A percentile compares a stretch with the other conserved stretches of the same genome.
These are phyloP conservation scores for Dioszegia crocea DNA, from an alignment of 768 basidiomycete species.

Conservation along the genomic window DNA sequence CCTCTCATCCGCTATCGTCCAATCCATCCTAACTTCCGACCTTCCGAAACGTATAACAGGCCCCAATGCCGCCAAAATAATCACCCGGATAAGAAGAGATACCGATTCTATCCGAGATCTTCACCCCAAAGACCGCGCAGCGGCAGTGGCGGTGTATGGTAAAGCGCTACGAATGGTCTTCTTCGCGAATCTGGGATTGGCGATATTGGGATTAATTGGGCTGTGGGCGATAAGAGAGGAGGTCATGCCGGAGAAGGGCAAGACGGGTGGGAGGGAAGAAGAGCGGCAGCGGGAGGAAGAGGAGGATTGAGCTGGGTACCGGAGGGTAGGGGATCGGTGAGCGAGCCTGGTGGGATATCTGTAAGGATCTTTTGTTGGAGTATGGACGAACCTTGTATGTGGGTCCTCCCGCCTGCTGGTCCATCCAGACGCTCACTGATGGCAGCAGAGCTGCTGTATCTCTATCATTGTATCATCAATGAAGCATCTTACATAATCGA, in stretches of 20 bases:
- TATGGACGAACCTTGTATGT: too few relatives aligned
- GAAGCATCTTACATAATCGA: too few relatives aligned
- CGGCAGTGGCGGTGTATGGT: constrained; percentile 39
- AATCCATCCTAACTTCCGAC: constrained; percentile 68
- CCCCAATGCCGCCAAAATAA: constrained; percentile 57
- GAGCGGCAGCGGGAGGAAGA: background rate
- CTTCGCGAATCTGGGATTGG: constrained; percentile 33
- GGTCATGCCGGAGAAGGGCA: constrained; percentile 23
- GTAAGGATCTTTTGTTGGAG: too few relatives aligned
- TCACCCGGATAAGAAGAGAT: constrained; percentile 44
- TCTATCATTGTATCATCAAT: too few relatives aligned
- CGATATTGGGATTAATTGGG: constrained; percentile 26
- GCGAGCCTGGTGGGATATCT: too few relatives aligned
- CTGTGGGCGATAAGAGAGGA: constrained; percentile 35
- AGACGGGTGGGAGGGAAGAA: background rate
- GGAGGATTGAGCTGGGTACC: too few relatives aligned
- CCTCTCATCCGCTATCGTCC: constrained; percentile 75
- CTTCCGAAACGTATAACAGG: constrained; percentile 72
- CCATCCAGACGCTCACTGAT: too few relatives aligned
- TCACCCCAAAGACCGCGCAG: constrained; percentile 12
- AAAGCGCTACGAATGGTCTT: constrained; percentile 42
- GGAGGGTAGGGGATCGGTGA: too few relatives aligned
- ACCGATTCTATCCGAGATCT: constrained; percentile 44
- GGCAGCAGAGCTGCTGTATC: too few relatives aligned
- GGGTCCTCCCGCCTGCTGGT: too few relatives aligned